Base-by-base conservation (phyloP, 306 rosid species). In the Lupinus albus region DNA sequence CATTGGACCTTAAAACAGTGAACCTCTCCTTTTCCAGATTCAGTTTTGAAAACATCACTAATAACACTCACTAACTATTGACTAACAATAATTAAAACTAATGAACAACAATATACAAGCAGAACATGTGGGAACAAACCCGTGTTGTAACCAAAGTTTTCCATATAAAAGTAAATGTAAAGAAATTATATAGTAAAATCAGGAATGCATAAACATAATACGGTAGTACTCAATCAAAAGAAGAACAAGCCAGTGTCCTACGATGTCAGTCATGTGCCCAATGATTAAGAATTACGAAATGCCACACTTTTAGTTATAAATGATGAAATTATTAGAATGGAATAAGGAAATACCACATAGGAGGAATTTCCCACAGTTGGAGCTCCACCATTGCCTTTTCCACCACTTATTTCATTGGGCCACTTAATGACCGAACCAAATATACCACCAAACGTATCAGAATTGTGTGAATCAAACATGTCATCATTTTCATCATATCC, bases 381-480 rank as follows among this genome's bases (percentile, higher is more conserved):
- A 75, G 73, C 80, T 72, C 67, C 86, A 60, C 82, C 84, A 50
- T 78, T 83, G 67, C 77, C 76, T 82, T 83, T 77, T 59, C 86
- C 87, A 68, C 74, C 41, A 15, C 52, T 61, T 76, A 84, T 38
- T 48, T 83, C 87, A 50, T 62, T 52, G 68, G 85, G 70, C 54
- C 78, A 78, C 76, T 78, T 77, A 18, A 58, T 11, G 42, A 60
- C 72, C 45, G 86, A 56, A 70, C 71, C 86, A 76, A 82, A 73
- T 8, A 77, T 73, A 75, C 67, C 87, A 50, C 86, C 86, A 77
- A 90, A 90, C 61, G 96, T 90, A 47, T 90, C 96, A 73, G 76
- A 72, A 71, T 90, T 88, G 64, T 18, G 76, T 32, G 96, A 59
- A 74, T 90, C 88, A 54, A 79, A 69, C 74, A 70, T 50, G 60